These are phyloP conservation scores for Inosperma sp. DNA, from an alignment of 768 basidiomycete species.

Conservation along the genomic window DNA sequence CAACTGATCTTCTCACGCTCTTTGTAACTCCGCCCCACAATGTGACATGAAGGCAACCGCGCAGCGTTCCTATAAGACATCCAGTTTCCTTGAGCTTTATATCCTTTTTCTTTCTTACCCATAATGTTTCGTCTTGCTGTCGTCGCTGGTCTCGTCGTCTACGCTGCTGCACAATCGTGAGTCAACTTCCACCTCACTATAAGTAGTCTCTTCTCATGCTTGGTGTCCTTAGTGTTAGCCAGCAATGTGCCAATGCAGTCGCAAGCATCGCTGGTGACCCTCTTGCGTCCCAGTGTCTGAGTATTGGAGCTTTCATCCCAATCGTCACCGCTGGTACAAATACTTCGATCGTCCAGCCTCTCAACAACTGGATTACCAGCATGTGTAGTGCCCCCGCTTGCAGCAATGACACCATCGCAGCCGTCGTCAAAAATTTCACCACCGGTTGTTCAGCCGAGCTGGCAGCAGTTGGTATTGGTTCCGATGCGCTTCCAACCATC, in stretches of 20 bases:
- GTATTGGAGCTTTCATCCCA: slow-evolving; percentile 40
- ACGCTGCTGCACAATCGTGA: slow-evolving; percentile 44
- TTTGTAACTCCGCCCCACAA: no score
- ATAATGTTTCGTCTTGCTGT: slow-evolving; percentile 27
- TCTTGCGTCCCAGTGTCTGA: slow-evolving; percentile 48
- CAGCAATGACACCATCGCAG: slow-evolving; percentile 54
- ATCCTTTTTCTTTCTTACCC: slow-evolving; percentile 13
- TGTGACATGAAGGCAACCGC: no score
- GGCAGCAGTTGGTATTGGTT: slow-evolving; percentile 24
- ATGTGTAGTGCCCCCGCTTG: slow-evolving; percentile 51
- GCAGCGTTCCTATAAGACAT: no score
- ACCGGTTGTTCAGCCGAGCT: slow-evolving; percentile 42
- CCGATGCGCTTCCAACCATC: slow-evolving; percentile 21
- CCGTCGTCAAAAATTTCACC: slow-evolving; percentile 51
- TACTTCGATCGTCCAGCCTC: slow-evolving; percentile 40
- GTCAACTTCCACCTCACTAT: slow-evolving; percentile 14
- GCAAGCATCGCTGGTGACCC: slow-evolving; percentile 38
- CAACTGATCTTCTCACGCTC: no score
- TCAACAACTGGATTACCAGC: slow-evolving; percentile 59
- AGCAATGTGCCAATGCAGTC: slow-evolving; percentile 46
- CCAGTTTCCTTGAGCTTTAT: no score
- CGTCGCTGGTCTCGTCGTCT: slow-evolving; percentile 26
- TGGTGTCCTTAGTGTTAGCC: slow-evolving; percentile 37
- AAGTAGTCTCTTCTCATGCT: slow-evolving; percentile 2
- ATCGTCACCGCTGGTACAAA: slow-evolving; percentile 31